Evolutionary conservation across 306 rosid species (phyloP).

Genomic region (Quercus mongolica): DNA sequence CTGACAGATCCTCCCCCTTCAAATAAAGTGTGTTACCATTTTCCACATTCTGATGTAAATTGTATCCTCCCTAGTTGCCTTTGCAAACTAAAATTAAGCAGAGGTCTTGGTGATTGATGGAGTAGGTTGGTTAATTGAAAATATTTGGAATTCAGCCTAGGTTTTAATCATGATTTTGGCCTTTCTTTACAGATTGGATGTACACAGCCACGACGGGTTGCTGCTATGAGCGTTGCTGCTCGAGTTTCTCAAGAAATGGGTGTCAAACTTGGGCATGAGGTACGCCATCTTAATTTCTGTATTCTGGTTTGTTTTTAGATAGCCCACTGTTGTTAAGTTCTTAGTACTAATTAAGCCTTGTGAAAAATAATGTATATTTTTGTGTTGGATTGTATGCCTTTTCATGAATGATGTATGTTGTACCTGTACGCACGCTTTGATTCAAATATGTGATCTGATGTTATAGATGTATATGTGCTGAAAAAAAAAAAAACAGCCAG

Average conservation of each 20-base stretch:
- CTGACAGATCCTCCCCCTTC: not conserved
- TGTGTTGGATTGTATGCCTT: not conserved
- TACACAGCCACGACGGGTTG: constrained; percentile 96
- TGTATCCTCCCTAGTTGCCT: not conserved
- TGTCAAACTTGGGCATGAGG: constrained; percentile 96
- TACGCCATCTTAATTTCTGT: constrained; percentile 19
- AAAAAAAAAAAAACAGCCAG: not conserved
- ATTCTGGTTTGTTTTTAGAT: constrained; percentile 2
- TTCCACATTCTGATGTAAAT: not conserved
- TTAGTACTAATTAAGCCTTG: not conserved
- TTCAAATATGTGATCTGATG: not conserved
- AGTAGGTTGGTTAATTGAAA: not conserved
- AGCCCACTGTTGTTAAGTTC: not conserved
- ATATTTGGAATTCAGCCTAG: not conserved
- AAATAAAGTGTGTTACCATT: not conserved
- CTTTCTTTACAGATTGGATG: constrained; percentile 74
- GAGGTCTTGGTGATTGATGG: not conserved
- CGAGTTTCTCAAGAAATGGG: constrained; percentile 98
- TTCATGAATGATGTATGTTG: not conserved
- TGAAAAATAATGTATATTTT: not conserved
- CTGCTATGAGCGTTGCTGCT: constrained; percentile 99
- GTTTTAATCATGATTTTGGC: not conserved
- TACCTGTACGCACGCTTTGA: not conserved
- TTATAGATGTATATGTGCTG: not conserved
- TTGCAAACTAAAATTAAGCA: not conserved